These are phyloP conservation scores for Acacia melanoxylon DNA, from an alignment of 306 rosid genomes.

Conservation along the genomic window DNA sequence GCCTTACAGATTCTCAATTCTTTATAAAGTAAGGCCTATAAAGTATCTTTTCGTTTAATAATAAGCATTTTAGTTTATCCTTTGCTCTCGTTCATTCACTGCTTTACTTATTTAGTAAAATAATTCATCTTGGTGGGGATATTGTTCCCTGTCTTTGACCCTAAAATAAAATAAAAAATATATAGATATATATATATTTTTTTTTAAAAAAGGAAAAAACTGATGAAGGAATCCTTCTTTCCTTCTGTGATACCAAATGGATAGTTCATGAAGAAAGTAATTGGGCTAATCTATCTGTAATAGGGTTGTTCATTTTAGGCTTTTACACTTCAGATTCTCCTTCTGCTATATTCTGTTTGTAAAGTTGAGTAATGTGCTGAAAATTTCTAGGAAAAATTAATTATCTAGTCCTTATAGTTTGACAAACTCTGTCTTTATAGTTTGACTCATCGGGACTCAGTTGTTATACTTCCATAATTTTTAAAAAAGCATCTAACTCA, in stretches of 20 bases:
- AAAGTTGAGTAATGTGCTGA: background rate
- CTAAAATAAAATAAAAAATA: background rate
- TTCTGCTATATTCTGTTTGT: slow-evolving; percentile 14
- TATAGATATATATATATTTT: too few relatives aligned
- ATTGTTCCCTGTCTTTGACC: slow-evolving; percentile 18
- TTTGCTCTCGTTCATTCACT: slow-evolving; percentile 33
- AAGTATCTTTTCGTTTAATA: slow-evolving; percentile 19
- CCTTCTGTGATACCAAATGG: background rate
- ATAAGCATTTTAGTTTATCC: slow-evolving; percentile 2
- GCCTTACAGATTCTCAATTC: slow-evolving; percentile 11
- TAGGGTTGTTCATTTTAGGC: background rate
- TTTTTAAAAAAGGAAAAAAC: background rate
- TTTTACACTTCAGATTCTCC: slow-evolving; percentile 20
- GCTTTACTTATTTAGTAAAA: slow-evolving; percentile 2
- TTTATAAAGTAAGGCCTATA: slow-evolving; percentile 30
- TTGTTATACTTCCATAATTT: too few relatives aligned
- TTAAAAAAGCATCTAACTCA: too few relatives aligned
- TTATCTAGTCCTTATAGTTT: too few relatives aligned
- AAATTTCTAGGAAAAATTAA: background rate
- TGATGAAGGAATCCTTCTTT: background rate
- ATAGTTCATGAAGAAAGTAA: background rate
- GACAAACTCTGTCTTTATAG: too few relatives aligned
- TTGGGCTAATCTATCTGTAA: background rate
- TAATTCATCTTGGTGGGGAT: slow-evolving; percentile 19
- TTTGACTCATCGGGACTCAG: too few relatives aligned